Percentiles rank a stretch among this genome's conserved stretches.
Evolutionary conservation across 208 protist species (phyloP).

Genomic region (Leptomonas seymouri): DNA sequence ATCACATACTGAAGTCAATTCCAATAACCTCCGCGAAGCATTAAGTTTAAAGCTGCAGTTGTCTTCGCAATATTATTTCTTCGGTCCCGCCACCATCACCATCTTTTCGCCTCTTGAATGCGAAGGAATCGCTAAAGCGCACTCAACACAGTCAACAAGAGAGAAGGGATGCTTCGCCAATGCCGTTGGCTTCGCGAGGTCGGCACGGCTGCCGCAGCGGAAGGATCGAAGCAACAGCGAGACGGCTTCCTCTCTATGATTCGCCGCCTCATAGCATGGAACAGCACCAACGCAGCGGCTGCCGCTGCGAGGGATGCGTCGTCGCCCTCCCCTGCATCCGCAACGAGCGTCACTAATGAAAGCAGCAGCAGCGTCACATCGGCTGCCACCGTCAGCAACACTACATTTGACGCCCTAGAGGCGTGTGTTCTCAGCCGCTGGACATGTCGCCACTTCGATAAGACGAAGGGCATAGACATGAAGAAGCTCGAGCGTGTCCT

Average conservation of each 20-base stretch:
- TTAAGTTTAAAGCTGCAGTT: no score
- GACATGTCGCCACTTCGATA: constrained; percentile 68
- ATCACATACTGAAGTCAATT: not conserved
- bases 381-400: not conserved
- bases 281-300: constrained; percentile 38
- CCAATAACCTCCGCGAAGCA: no score
- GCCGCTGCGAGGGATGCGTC: not conserved
- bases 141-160: no score
- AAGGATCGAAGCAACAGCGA: not conserved
- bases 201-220: not conserved
- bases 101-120: no score
- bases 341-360: not conserved
- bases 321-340: not conserved
- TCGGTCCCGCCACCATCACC: not conserved
- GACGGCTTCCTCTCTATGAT: constrained; percentile 31
- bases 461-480: constrained; percentile 37
- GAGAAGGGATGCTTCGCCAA: constrained; percentile 13
- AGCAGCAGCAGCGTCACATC: not conserved
- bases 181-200: constrained; percentile 1
- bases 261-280: constrained; percentile 44
- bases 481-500: constrained; percentile 54
- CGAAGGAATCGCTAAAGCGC: no score
- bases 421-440: constrained; percentile 41
- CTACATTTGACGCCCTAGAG: constrained; percentile 33
- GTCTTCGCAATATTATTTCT: no score